phyloP scores from a whole-genome alignment of 257 asterid species.

The Solanum pennellii region DNA sequence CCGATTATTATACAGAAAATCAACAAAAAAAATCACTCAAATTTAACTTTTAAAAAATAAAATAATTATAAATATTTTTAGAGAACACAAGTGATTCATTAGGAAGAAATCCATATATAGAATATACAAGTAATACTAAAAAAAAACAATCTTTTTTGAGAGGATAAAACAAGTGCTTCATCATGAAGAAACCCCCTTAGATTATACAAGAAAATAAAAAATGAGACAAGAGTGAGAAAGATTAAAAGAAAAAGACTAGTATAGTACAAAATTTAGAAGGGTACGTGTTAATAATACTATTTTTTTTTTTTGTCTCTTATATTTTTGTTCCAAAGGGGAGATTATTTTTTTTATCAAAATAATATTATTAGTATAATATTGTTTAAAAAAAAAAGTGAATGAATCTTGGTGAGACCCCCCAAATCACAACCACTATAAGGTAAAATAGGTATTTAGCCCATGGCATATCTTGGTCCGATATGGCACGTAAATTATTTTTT shows the following conservation, averaged over 20 bases:
- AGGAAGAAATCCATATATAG: neutral
- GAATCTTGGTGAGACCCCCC: conserved; percentile 29
- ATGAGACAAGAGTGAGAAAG: neutral
- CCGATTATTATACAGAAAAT: neutral
- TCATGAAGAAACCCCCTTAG: neutral
- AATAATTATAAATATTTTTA: neutral
- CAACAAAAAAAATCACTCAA: neutral
- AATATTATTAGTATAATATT: neutral
- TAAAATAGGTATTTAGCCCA: neutral
- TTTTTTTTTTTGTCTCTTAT: neutral
- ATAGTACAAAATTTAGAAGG: neutral
- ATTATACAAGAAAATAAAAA: neutral
- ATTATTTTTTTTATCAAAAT: neutral
- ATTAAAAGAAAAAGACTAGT: neutral
- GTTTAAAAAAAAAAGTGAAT: neutral
- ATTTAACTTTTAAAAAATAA: neutral
- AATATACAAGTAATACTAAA: neutral
- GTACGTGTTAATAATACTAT: neutral
- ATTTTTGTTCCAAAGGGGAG: neutral
- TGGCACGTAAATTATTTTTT: neutral
- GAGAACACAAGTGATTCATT: neutral
- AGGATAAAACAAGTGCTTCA: neutral
- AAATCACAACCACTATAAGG: conserved; percentile 22
- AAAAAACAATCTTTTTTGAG: neutral
- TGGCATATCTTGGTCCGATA: neutral